These are phyloP conservation scores for Yarrowia hollandica DNA, from an alignment of 805 yeast species.

Conservation along the genomic window DNA sequence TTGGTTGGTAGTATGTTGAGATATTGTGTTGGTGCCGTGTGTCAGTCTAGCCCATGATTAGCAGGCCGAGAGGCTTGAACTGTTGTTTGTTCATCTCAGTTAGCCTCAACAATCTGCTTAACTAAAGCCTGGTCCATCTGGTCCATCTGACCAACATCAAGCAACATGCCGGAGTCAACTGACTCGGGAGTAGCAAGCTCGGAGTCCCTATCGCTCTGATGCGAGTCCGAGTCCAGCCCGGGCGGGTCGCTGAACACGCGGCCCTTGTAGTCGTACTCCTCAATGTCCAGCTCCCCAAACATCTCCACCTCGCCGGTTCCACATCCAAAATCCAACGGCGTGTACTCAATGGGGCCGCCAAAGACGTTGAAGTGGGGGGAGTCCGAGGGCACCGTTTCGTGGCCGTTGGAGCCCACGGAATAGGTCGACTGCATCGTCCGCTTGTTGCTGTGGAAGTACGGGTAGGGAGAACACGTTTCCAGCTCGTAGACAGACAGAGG, in stretches of 20 bases:
- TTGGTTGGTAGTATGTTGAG: too few relatives aligned
- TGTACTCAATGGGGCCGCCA: slow-evolving; percentile 25
- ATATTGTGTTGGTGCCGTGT: not conserved
- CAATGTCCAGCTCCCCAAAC: slow-evolving; percentile 28
- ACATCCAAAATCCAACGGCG: slow-evolving; percentile 34
- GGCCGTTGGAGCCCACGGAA: not conserved
- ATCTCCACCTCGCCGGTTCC: slow-evolving; percentile 35
- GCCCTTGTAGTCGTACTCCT: slow-evolving; percentile 27
- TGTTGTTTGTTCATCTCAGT: too few relatives aligned
- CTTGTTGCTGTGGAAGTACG: slow-evolving; percentile 36
- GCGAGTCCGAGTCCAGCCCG: not conserved
- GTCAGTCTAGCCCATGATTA: too few relatives aligned
- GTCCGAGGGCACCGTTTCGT: slow-evolving; percentile 8
- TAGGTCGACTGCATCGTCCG: slow-evolving; percentile 27
- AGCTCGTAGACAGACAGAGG: slow-evolving; percentile 37
- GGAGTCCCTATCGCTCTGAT: slow-evolving; percentile 5
- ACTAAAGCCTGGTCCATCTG: slow-evolving; percentile 13
- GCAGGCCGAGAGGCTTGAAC: too few relatives aligned
- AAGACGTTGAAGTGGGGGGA: slow-evolving; percentile 8
- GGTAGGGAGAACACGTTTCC: slow-evolving; percentile 37
- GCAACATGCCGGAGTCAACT: not conserved
- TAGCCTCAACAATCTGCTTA: not conserved
- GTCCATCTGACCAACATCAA: not conserved
- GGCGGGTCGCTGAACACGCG: slow-evolving; percentile 5
- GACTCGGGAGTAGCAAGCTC: slow-evolving; percentile 14